A percentile compares a stretch with the other conserved stretches of the same genome.
These are phyloP conservation scores for Argentina anserina DNA, from an alignment of 306 rosid species.

Conservation along the genomic window DNA sequence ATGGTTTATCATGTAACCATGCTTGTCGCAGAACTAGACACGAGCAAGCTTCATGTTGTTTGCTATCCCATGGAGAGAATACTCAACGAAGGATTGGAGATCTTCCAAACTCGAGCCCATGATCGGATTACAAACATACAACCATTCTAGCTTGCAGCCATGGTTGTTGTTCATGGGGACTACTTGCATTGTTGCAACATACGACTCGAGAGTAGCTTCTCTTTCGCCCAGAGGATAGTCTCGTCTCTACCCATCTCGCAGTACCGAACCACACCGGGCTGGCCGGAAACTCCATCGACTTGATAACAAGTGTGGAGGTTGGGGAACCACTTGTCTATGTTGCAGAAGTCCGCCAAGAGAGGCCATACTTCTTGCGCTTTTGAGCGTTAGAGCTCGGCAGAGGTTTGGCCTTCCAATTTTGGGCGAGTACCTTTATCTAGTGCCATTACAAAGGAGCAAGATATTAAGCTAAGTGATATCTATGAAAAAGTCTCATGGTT, in stretches of 20 bases:
- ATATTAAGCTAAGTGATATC: not conserved
- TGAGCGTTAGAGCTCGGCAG: slow-evolving; percentile 3
- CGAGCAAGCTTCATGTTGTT: slow-evolving; percentile 30
- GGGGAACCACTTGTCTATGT: slow-evolving; percentile 39
- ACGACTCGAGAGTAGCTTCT: slow-evolving; percentile 43
- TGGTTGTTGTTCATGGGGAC: slow-evolving; percentile 13
- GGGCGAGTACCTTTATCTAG: not conserved
- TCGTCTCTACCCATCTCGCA: slow-evolving; percentile 13
- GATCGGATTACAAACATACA: slow-evolving; percentile 43
- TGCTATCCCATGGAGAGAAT: slow-evolving; percentile 27
- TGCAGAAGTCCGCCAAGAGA: slow-evolving; percentile 33
- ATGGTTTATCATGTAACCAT: not conserved
- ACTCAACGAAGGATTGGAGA: slow-evolving; percentile 24
- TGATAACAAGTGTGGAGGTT: slow-evolving; percentile 32
- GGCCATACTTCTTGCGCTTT: slow-evolving; percentile 32
- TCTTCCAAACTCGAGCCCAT: slow-evolving; percentile 36
- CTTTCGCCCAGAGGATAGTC: slow-evolving; percentile 38
- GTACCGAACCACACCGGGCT: slow-evolving; percentile 49
- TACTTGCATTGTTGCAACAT: slow-evolving; percentile 36
- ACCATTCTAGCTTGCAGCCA: slow-evolving; percentile 51
- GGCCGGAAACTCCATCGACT: slow-evolving; percentile 33
- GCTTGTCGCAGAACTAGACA: not conserved
- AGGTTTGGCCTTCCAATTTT: slow-evolving; percentile 34
- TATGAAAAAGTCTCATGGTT: not conserved
- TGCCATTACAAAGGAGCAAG: slow-evolving; percentile 11